Conservation (phyloP, 2,329 filamentous ascomycete genomes). For the Hypoxylon sp. region DNA sequence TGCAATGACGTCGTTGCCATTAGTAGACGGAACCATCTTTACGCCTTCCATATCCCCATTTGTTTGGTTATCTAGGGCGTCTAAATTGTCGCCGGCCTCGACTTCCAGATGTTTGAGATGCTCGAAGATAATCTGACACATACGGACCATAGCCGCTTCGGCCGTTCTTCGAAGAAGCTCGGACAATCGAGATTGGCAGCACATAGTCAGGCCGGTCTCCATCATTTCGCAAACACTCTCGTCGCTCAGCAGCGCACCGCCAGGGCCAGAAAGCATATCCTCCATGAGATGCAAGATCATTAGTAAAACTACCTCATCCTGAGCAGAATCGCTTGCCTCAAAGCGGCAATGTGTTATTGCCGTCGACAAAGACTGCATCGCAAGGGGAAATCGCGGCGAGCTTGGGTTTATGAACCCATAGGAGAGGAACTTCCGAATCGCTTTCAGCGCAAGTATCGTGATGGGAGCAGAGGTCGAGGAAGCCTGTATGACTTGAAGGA, state of each 20-base stretch:
- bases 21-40: constrained; percentile 85
- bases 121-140: constrained; percentile 99
- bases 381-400: constrained; percentile 89
- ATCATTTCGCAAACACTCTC: constrained; percentile 99
- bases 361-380: constrained; percentile 94
- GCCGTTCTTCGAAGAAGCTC: constrained; percentile 91
- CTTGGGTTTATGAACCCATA: constrained; percentile 90
- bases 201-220: constrained; percentile 97
- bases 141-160: constrained; percentile 97
- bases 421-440: constrained; percentile 95
- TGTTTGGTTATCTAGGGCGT: constrained; percentile 75
- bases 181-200: constrained; percentile 91
- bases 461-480: constrained; percentile 97
- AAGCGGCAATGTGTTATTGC: constrained; percentile 98
- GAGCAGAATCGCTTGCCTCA: constrained; percentile 93
- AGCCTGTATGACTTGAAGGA: constrained; percentile 95
- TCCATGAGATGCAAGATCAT: constrained; percentile 98
- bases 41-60: constrained; percentile 80
- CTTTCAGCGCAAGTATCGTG: constrained; percentile 92
- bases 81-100: constrained; percentile 77
- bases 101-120: constrained; percentile 89
- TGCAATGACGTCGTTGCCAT: constrained; percentile 72
- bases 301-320: constrained; percentile 94
- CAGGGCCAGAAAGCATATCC: constrained; percentile 94
- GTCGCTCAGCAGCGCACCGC: constrained; percentile 93